Percentiles rank a stretch among this genome's conserved stretches.
These are phyloP conservation scores for Xylaria polymorpha DNA, from an alignment of 2,329 filamentous ascomycete species.

Conservation along the genomic window DNA sequence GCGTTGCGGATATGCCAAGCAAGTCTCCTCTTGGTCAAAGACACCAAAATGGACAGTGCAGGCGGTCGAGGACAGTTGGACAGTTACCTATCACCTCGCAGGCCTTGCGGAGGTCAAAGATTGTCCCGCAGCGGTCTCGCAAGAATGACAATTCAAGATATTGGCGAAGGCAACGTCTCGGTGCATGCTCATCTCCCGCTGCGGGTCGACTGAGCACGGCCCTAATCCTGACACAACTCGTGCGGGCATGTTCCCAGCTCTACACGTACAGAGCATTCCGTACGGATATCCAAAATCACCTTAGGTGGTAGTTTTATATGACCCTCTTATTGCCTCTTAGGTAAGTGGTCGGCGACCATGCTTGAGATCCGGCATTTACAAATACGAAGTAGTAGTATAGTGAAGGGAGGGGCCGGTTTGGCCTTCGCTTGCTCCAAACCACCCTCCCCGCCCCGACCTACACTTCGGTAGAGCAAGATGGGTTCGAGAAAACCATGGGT, in stretches of 20 bases:
- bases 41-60: not conserved
- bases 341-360: not conserved
- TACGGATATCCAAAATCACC: not conserved
- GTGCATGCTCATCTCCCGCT: not conserved
- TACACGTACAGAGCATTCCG: not conserved
- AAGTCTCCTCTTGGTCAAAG: not conserved
- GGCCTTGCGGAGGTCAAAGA: constrained; percentile 3
- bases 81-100: not conserved
- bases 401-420: too few species aligned
- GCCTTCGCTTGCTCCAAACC: not conserved
- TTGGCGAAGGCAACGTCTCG: not conserved
- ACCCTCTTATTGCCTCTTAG: not conserved
- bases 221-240: not conserved
- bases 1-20: constrained; percentile 14
- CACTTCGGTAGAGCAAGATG: not conserved
- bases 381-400: not conserved
- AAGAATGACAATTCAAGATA: not conserved
- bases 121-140: not conserved
- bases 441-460: not conserved
- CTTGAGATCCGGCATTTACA: not conserved
- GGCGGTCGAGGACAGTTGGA: constrained; percentile 3
- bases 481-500: not conserved
- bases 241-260: constrained; percentile 10
- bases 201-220: not conserved
- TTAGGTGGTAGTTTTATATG: not conserved